Evolutionary conservation across 805 yeast species (phyloP), one percentile per base, ranked within the genome.

Genomic region (Ogataea ramenticola): DNA sequence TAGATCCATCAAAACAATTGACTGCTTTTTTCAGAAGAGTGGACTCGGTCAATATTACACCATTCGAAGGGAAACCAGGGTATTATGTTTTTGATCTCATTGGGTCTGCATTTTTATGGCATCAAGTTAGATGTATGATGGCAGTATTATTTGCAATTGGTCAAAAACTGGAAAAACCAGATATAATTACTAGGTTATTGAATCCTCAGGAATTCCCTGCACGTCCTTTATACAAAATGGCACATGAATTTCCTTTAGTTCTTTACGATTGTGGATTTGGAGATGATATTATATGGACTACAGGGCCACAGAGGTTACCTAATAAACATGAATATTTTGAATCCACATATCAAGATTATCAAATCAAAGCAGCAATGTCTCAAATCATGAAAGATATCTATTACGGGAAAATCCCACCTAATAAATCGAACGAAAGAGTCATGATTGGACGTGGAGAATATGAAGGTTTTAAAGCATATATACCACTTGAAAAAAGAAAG

Each of bases 61-160:
- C 32, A 3, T 31, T 56, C 2, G 48, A 50, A 6, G 53, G 49
- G 2, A 46, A 49, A 9, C 46, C 51, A 16, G 77, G 74, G 4
- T 70, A 76, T 43, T 85, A 71, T 55, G 82, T 80, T 45, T 79
- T 91, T 60, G 89, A 88, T 58, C 66, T 93, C 43, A 71, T 75
- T 49, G 99, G 99, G 0, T 70, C 86, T 1, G 99, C 98, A 9
- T 93, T 93, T 53, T 65, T 93, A 44, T 93, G 98, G 98, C 98
- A 93, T 60, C 99, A 93, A 63, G 99, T 93, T 17, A 75, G 99
- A 46, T 89, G 96, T 52, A 93, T 93, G 93, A 77, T 89, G 67
- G 96, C 96, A 0, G 69, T 85, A 11, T 60, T 93, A 44, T 77
- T 93, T 43, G 63, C 84, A 21, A 80, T 89, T 8, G 99, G 96